Evolutionary conservation across 208 protist species (phyloP).

Genomic region (Endotrypanum monterogeii): DNA sequence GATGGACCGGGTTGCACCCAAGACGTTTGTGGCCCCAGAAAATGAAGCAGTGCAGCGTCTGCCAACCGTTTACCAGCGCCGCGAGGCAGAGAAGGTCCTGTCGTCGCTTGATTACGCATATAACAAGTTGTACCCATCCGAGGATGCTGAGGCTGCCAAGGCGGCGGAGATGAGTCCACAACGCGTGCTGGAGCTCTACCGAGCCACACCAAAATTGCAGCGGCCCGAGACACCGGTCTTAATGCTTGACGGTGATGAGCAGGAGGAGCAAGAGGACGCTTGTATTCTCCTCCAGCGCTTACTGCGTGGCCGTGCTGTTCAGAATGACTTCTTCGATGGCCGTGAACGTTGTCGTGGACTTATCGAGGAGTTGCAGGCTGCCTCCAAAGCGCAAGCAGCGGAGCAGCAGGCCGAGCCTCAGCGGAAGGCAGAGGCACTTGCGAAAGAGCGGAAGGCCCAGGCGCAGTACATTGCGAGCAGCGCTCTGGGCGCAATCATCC

Average conservation of each 20-base stretch:
- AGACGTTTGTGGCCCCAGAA: constrained; percentile 64
- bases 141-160: constrained; percentile 12
- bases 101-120: constrained; percentile 83
- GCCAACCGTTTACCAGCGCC: constrained; percentile 80
- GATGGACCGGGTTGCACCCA: constrained; percentile 46
- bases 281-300: constrained; percentile 90
- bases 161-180: constrained; percentile 18
- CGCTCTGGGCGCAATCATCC: constrained; percentile 80
- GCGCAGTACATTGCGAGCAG: constrained; percentile 54
- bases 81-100: constrained; percentile 79
- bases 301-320: constrained; percentile 89
- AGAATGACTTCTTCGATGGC: constrained; percentile 95
- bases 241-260: constrained; percentile 80
- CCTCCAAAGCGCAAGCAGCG: constrained; percentile 82
- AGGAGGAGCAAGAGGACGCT: constrained; percentile 84
- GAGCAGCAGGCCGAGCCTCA: constrained; percentile 45
- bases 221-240: constrained; percentile 91
- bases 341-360: constrained; percentile 92
- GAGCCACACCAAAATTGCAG: constrained; percentile 85
- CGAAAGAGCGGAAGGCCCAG: constrained; percentile 48
- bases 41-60: constrained; percentile 70
- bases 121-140: constrained; percentile 50
- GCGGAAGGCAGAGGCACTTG: constrained; percentile 37
- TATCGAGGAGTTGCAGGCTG: constrained; percentile 92
- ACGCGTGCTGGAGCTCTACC: constrained; percentile 84